Conservation (phyloP, 2,329 filamentous ascomycete genomes). For the Cryphonectria carpinicola region DNA sequence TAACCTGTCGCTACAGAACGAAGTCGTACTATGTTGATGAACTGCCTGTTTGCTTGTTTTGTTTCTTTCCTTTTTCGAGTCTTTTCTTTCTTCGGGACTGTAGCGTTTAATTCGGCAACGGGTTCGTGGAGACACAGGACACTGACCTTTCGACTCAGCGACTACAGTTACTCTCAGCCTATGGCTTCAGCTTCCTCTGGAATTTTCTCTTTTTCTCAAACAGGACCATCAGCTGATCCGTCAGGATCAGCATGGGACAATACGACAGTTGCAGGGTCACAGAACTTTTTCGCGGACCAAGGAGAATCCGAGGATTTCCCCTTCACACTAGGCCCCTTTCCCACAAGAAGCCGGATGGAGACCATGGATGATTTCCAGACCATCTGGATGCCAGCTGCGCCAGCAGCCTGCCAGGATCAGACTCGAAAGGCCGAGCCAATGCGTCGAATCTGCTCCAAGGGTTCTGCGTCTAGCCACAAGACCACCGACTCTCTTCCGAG, state of each 20-base stretch:
- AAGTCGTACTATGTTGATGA: slow-evolving; percentile 57
- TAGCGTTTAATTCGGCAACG: slow-evolving; percentile 34
- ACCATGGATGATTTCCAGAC: slow-evolving; percentile 50
- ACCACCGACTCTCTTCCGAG: slow-evolving; percentile 47
- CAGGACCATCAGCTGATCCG: slow-evolving; percentile 60
- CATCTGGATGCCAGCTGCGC: slow-evolving; percentile 49
- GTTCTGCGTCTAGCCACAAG: slow-evolving; percentile 50
- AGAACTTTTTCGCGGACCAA: slow-evolving; percentile 60
- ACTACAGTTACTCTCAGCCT: slow-evolving; percentile 60
- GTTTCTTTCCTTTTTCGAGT: slow-evolving; percentile 22
- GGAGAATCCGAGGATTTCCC: slow-evolving; percentile 59
- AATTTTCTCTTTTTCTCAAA: slow-evolving; percentile 63
- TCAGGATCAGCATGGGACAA: slow-evolving; percentile 58
- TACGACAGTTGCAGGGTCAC: slow-evolving; percentile 60
- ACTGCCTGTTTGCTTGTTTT: slow-evolving; percentile 36
- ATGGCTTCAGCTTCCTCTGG: slow-evolving; percentile 54
- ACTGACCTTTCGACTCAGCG: slow-evolving; percentile 60
- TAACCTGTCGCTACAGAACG: slow-evolving; percentile 52
- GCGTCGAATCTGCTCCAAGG: slow-evolving; percentile 49
- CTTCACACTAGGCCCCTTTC: slow-evolving; percentile 58
- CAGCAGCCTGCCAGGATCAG: slow-evolving; percentile 43
- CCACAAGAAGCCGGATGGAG: slow-evolving; percentile 54
- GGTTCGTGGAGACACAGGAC: slow-evolving; percentile 54
- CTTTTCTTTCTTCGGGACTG: not conserved
- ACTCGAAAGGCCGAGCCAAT: slow-evolving; percentile 47